These are phyloP conservation scores for Acmispon strigosus DNA, from an alignment of 306 rosid genomes.

Conservation along the genomic window DNA sequence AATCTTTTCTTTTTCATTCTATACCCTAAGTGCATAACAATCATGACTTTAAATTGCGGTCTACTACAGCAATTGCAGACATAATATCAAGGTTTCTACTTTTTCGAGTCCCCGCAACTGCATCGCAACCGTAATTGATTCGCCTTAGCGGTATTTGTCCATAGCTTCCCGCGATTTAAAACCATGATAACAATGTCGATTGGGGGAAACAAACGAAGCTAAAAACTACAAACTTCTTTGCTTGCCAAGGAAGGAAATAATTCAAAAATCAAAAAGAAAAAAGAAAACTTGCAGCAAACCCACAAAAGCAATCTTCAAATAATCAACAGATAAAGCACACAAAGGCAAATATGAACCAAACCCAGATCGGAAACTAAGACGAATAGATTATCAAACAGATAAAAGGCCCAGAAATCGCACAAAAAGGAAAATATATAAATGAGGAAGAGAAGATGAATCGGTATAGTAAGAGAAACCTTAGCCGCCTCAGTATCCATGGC, in stretches of 20 bases:
- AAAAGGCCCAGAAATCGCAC: neutral
- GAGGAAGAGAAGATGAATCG: neutral
- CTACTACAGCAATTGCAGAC: too few species aligned
- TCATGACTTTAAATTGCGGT: neutral
- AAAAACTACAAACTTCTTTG: neutral
- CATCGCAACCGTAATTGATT: too few species aligned
- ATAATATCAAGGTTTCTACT: too few species aligned
- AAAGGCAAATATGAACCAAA: slow-evolving; percentile 11
- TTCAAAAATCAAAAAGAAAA: neutral
- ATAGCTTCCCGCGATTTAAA: neutral
- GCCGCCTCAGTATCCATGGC: neutral
- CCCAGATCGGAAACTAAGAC: slow-evolving; percentile 27
- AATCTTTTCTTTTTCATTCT: neutral
- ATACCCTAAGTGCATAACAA: neutral
- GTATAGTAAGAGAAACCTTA: neutral
- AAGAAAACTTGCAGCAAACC: slow-evolving; percentile 4
- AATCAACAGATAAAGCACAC: neutral
- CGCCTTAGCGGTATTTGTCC: too few species aligned
- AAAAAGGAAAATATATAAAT: neutral
- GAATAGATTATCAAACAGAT: neutral
- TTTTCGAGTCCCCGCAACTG: too few species aligned
- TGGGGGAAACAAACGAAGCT: neutral
- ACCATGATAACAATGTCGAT: neutral
- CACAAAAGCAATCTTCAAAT: neutral
- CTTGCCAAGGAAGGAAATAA: neutral